Evolutionary conservation across 352 stramenopile genomes (phyloP).

Genomic region (Globisporangium emineosum): DNA sequence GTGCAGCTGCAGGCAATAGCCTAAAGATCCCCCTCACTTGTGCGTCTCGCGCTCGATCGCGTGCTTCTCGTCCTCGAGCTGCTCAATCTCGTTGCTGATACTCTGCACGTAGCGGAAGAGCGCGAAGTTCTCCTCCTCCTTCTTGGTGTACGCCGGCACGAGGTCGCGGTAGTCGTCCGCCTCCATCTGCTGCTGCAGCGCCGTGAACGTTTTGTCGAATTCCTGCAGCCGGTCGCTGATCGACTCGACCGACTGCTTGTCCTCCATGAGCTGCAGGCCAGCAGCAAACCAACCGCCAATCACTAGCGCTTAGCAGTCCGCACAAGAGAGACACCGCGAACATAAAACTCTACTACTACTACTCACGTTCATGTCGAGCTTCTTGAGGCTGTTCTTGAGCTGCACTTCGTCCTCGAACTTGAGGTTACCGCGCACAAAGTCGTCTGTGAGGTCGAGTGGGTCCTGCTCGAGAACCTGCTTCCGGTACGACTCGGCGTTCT

Average conservation of each 20-base stretch:
- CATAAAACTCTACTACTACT: too few species aligned
- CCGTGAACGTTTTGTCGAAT: slow-evolving; percentile 64
- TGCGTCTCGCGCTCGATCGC: slow-evolving; percentile 53
- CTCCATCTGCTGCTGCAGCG: slow-evolving; percentile 61
- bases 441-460: slow-evolving; percentile 55
- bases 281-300: background rate
- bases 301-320: background rate
- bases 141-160: slow-evolving; percentile 56
- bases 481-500: slow-evolving; percentile 71
- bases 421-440: slow-evolving; percentile 73
- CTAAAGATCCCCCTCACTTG: slow-evolving; percentile 44
- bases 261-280: slow-evolving; percentile 49
- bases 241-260: slow-evolving; percentile 63
- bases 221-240: slow-evolving; percentile 75
- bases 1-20: too few species aligned
- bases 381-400: slow-evolving; percentile 61
- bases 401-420: slow-evolving; percentile 76
- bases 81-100: slow-evolving; percentile 76
- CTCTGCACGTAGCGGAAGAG: slow-evolving; percentile 80
- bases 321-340: background rate
- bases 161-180: slow-evolving; percentile 64
- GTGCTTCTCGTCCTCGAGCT: slow-evolving; percentile 79
- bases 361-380: slow-evolving; percentile 44
- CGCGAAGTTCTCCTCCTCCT: slow-evolving; percentile 80
- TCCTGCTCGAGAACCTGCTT: slow-evolving; percentile 79